Evolutionary conservation across 2,329 filamentous ascomycete genomes (phyloP).

Genomic region (Cercospora nicotianae): DNA sequence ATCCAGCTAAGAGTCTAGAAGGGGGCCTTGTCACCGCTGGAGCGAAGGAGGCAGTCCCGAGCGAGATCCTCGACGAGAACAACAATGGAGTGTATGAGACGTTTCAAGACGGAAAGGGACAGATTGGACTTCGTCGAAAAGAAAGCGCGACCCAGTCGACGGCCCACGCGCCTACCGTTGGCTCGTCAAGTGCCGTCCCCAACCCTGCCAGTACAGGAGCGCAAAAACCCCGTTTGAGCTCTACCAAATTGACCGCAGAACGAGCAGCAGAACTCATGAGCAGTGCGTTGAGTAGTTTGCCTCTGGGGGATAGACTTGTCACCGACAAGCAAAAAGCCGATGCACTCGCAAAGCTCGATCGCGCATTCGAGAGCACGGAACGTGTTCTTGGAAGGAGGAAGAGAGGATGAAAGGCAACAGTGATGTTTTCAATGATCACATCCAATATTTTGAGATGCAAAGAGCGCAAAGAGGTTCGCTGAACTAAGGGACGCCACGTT

Average conservation of each 20-base stretch:
- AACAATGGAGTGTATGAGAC: slow-evolving; percentile 46
- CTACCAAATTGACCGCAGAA: slow-evolving; percentile 39
- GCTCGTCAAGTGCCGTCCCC: slow-evolving; percentile 5
- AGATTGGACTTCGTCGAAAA: slow-evolving; percentile 50
- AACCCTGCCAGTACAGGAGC: slow-evolving; percentile 17
- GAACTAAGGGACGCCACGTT: background rate
- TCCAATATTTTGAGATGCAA: background rate
- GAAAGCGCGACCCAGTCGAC: slow-evolving; percentile 23
- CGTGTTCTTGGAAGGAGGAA: slow-evolving; percentile 25
- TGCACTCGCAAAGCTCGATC: slow-evolving; percentile 49
- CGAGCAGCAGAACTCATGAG: slow-evolving; percentile 51
- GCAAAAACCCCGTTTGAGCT: slow-evolving; percentile 24
- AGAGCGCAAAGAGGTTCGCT: background rate
- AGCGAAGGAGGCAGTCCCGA: slow-evolving; percentile 40
- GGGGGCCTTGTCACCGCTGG: slow-evolving; percentile 22
- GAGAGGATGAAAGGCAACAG: slow-evolving; percentile 11
- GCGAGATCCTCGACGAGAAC: slow-evolving; percentile 50
- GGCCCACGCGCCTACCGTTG: slow-evolving; percentile 26
- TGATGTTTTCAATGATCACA: background rate
- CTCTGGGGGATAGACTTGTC: slow-evolving; percentile 40
- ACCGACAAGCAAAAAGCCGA: slow-evolving; percentile 47
- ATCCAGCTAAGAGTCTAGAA: slow-evolving; percentile 18
- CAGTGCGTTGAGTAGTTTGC: slow-evolving; percentile 49
- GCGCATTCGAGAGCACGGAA: slow-evolving; percentile 38
- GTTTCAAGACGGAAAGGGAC: slow-evolving; percentile 51